phyloP scores from a whole-genome alignment of 768 basidiomycete species.

The Krasilnikovozyma curviuscula region DNA sequence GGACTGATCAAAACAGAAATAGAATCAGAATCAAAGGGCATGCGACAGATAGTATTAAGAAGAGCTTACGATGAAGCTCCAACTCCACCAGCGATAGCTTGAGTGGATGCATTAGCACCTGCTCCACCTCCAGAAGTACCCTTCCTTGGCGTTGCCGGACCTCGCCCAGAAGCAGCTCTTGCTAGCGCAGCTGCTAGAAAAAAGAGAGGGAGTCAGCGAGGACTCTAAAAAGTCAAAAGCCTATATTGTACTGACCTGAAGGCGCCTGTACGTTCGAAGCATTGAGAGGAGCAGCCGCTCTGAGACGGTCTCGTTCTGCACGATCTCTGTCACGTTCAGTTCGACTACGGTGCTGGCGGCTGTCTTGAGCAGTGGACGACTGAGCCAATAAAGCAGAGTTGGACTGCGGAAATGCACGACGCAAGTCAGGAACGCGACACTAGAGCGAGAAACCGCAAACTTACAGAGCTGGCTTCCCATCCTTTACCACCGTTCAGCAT shows the following conservation, averaged over 20 bases:
- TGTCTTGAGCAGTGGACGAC: conserved; percentile 2
- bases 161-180: conserved; percentile 1
- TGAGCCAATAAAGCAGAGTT: conserved; percentile 6
- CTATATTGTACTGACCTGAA: too few relatives aligned
- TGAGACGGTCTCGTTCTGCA: conserved; percentile 6
- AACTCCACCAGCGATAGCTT: conserved; percentile 11
- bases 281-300: background rate
- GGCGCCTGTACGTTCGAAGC: background rate
- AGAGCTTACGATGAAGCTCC: conserved; percentile 8
- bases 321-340: conserved; percentile 11
- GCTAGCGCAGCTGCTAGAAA: conserved; percentile 1
- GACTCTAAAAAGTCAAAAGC: background rate
- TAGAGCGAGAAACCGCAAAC: conserved; percentile 19
- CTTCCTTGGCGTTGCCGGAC: background rate
- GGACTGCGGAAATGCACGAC: background rate
- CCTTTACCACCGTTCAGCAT: conserved; percentile 77
- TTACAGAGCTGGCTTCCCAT: conserved; percentile 67
- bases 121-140: conserved; percentile 6
- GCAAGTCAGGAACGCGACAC: background rate
- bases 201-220: background rate
- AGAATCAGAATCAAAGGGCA: background rate
- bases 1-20: background rate
- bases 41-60: background rate
- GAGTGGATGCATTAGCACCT: conserved; percentile 11
- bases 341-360: conserved; percentile 8